Evolutionary conservation across 768 basidiomycete species (phyloP).

Genomic region (Leccinum ochraceum): DNA sequence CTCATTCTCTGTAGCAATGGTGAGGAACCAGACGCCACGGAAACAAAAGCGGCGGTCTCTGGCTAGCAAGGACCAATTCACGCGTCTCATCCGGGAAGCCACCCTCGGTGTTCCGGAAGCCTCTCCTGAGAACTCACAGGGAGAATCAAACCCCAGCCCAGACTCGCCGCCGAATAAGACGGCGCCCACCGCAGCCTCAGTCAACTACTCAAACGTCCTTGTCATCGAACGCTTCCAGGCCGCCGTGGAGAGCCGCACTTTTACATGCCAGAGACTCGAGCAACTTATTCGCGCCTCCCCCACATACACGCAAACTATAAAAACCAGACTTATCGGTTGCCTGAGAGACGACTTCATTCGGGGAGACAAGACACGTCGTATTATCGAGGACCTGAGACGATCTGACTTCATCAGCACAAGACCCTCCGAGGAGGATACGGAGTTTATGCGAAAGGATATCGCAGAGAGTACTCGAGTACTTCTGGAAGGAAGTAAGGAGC

Average conservation of each 20-base stretch:
- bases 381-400: conserved; percentile 29
- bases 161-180: conserved; percentile 6
- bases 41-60: conserved; percentile 28
- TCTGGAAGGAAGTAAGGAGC: conserved; percentile 29
- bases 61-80: conserved; percentile 24
- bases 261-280: conserved; percentile 31
- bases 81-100: conserved; percentile 26
- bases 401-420: conserved; percentile 28
- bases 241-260: conserved; percentile 28
- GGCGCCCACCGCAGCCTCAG: conserved; percentile 2
- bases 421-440: conserved; percentile 18
- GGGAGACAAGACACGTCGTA: conserved; percentile 24
- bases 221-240: conserved; percentile 30
- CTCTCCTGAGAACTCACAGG: conserved; percentile 3
- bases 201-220: conserved; percentile 29
- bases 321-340: conserved; percentile 21
- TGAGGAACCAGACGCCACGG: conserved; percentile 20
- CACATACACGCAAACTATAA: conserved; percentile 21
- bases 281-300: conserved; percentile 26
- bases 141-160: conserved; percentile 4
- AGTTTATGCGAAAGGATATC: conserved; percentile 24
- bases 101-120: conserved; percentile 3
- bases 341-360: conserved; percentile 29
- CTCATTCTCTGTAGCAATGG: conserved; percentile 14
- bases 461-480: conserved; percentile 27